phyloP scores from a whole-genome alignment of 164 flowering plant species.

The Berberis thunbergii region DNA sequence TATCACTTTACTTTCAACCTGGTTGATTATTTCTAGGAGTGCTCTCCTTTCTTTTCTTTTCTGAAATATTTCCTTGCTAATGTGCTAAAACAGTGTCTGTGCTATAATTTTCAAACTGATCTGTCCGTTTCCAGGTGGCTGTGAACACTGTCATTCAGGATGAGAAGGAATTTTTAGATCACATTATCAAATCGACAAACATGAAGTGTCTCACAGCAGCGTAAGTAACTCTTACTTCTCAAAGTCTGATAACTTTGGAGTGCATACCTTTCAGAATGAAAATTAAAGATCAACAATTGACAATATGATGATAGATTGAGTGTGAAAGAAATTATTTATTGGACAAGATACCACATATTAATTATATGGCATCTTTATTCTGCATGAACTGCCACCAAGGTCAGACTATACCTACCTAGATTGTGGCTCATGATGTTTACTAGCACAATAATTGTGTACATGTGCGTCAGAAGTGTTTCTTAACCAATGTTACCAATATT shows the following conservation, averaged over 20 bases:
- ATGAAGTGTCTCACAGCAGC: slow-evolving; percentile 94
- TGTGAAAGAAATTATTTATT: neutral
- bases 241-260: neutral
- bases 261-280: neutral
- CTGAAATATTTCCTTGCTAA: neutral
- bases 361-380: too few species aligned
- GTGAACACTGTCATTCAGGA: slow-evolving; percentile 85
- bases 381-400: too few species aligned
- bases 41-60: too few species aligned
- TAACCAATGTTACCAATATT: too few species aligned
- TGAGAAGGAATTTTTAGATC: slow-evolving; percentile 87
- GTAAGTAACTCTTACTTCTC: slow-evolving; percentile 37
- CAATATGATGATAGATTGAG: neutral
- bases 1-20: too few species aligned
- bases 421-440: too few species aligned
- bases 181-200: slow-evolving; percentile 88
- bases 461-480: too few species aligned
- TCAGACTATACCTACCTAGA: too few species aligned
- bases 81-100: neutral
- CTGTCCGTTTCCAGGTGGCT: slow-evolving; percentile 62
- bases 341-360: too few species aligned
- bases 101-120: neutral
- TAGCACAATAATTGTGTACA: too few species aligned
- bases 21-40: too few species aligned
- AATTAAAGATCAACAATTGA: neutral